Percentiles rank a stretch among this genome's conserved stretches.
Evolutionary conservation across 202 grass and related monocot genomes (phyloP).

Genomic region (Carex sylvatica): DNA sequence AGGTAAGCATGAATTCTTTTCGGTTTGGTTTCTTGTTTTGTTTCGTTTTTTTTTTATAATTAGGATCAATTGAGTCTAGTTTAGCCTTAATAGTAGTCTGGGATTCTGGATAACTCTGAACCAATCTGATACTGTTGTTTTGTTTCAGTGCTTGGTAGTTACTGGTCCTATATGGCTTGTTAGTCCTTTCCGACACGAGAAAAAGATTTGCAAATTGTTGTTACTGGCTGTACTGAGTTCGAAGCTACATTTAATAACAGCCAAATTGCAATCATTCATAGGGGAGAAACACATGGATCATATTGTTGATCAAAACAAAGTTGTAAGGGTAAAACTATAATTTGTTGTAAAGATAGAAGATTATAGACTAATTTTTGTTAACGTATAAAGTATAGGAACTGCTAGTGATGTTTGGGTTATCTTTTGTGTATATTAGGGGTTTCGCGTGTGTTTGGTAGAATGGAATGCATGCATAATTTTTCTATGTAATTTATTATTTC

Average conservation of each 20-base stretch:
- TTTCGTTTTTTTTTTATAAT: background rate
- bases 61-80: background rate
- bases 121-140: background rate
- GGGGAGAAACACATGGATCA: background rate
- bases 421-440: slow-evolving; percentile 8
- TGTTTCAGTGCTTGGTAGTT: slow-evolving; percentile 6
- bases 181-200: background rate
- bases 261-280: background rate
- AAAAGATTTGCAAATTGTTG: background rate
- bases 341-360: background rate
- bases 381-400: background rate
- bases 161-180: background rate
- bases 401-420: background rate
- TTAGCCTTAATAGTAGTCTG: background rate
- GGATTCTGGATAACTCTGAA: background rate
- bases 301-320: background rate
- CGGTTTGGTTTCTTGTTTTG: background rate
- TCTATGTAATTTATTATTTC: background rate
- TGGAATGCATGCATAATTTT: background rate
- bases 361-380: background rate
- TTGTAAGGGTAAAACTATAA: background rate
- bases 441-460: background rate
- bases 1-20: background rate
- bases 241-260: background rate
- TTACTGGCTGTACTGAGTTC: background rate